Percentiles rank a stretch among this genome's conserved stretches.
Conservation (phyloP, 768 basidiomycete species). For the Infundibulicybe gibba region DNA sequence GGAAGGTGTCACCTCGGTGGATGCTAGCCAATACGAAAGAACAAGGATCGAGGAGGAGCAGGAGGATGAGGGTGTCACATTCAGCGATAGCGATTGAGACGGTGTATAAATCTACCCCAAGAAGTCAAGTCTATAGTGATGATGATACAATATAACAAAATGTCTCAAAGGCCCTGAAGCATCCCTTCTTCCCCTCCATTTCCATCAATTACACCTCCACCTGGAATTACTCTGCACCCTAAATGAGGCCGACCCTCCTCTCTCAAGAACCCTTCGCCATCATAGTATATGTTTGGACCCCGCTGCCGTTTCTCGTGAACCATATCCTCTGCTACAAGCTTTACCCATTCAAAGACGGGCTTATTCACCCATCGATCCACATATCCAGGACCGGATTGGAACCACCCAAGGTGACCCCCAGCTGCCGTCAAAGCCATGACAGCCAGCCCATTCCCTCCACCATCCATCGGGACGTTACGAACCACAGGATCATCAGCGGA, state of each 20-base stretch:
- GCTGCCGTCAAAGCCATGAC: slow-evolving; percentile 57
- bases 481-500: slow-evolving; percentile 79
- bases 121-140: neutral
- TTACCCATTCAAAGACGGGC: slow-evolving; percentile 73
- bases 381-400: slow-evolving; percentile 42
- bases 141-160: slow-evolving; percentile 1
- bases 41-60: slow-evolving; percentile 59
- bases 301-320: slow-evolving; percentile 27
- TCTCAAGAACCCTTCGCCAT: slow-evolving; percentile 57
- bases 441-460: slow-evolving; percentile 48
- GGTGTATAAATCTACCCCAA: neutral
- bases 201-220: slow-evolving; percentile 49
- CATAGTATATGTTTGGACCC: slow-evolving; percentile 31
- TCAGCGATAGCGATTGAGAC: slow-evolving; percentile 83
- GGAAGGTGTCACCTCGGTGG: slow-evolving; percentile 84
- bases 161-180: slow-evolving; percentile 53
- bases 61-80: slow-evolving; percentile 64
- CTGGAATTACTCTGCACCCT: slow-evolving; percentile 56
- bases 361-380: slow-evolving; percentile 63
- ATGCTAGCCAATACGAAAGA: slow-evolving; percentile 86
- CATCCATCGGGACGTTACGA: slow-evolving; percentile 54
- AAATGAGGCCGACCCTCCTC: slow-evolving; percentile 55
- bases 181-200: slow-evolving; percentile 51
- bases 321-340: slow-evolving; percentile 51
- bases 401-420: slow-evolving; percentile 87